phyloP scores from a whole-genome alignment of 495 filamentous ascomycete genomes.

The Cladorrhinum samala region DNA sequence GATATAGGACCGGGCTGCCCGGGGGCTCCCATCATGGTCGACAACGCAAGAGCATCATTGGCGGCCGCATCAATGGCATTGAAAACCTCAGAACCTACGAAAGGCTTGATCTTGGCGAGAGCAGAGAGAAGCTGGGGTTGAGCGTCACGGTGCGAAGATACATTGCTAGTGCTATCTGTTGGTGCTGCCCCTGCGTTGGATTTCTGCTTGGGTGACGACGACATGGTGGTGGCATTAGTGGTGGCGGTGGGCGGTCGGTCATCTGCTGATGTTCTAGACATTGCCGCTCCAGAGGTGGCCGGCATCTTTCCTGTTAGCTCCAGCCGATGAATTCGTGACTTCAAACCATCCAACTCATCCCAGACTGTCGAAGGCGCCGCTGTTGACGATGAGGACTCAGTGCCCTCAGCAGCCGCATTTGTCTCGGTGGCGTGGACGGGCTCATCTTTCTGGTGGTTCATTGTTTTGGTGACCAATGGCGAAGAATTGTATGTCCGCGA shows the following conservation, averaged over 20 bases:
- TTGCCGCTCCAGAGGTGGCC: constrained; percentile 68
- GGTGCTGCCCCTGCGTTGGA: constrained; percentile 42
- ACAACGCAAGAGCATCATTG: constrained; percentile 70
- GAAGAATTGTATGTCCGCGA: constrained; percentile 50
- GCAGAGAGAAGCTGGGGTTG: constrained; percentile 80
- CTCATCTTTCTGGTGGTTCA: constrained; percentile 31
- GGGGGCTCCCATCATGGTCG: constrained; percentile 62
- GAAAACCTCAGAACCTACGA: constrained; percentile 67
- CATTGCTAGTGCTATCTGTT: constrained; percentile 23
- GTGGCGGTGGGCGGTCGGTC: constrained; percentile 87
- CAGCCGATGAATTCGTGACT: constrained; percentile 86
- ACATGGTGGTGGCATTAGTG: constrained; percentile 88
- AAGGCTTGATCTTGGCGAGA: constrained; percentile 63
- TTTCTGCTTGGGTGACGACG: constrained; percentile 70
- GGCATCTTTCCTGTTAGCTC: constrained; percentile 86
- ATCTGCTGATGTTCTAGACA: constrained; percentile 59
- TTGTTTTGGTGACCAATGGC: constrained; percentile 46
- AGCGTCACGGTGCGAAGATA: constrained; percentile 37
- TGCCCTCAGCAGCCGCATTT: constrained; percentile 47
- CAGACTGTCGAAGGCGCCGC: constrained; percentile 89
- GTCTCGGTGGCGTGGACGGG: constrained; percentile 25
- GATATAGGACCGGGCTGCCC: constrained; percentile 56
- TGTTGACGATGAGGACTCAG: constrained; percentile 78
- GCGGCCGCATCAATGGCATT: constrained; percentile 75
- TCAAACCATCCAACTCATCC: constrained; percentile 96